Evolutionary conservation across 306 rosid genomes (phyloP).

Genomic region (Prunus kanzakura): DNA sequence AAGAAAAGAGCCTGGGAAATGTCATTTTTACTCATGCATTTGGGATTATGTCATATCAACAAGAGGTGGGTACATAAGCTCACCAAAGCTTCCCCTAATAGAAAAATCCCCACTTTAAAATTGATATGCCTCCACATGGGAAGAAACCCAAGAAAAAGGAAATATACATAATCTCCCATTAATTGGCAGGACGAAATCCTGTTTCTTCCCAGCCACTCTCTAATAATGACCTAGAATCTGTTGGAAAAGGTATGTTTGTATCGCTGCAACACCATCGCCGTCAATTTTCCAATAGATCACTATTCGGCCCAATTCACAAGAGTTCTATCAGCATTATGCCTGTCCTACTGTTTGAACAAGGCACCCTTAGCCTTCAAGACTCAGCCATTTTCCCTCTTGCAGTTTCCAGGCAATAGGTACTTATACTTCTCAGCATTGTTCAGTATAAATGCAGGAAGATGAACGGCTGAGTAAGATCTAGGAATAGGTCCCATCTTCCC

Average conservation of each 20-base stretch:
- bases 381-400: constrained; percentile 76
- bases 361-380: constrained; percentile 15
- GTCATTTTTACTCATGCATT: constrained; percentile 26
- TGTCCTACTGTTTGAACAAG: constrained; percentile 5
- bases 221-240: constrained; percentile 32
- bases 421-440: constrained; percentile 61
- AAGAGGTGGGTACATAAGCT: constrained; percentile 38
- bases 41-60: constrained; percentile 22
- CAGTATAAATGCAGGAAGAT: constrained; percentile 69
- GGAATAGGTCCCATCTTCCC: constrained; percentile 88
- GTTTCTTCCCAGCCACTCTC: constrained; percentile 26
- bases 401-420: constrained; percentile 75
- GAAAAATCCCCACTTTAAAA: constrained; percentile 22
- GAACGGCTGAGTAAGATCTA: constrained; percentile 72
- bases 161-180: constrained; percentile 26
- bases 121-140: constrained; percentile 29
- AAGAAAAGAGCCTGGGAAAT: constrained; percentile 42
- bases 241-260: constrained; percentile 23
- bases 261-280: constrained; percentile 14
- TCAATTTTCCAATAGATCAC: constrained; percentile 28
- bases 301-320: constrained; percentile 20
- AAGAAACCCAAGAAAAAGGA: constrained; percentile 21
- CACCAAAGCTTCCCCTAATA: constrained; percentile 22
- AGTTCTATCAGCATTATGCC: constrained; percentile 8
- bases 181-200: constrained; percentile 25